Evolutionary conservation across 23 red algal species (phyloP), one percentile per base, ranked within the genome.

Genomic region (Gracilaria domingensis): DNA sequence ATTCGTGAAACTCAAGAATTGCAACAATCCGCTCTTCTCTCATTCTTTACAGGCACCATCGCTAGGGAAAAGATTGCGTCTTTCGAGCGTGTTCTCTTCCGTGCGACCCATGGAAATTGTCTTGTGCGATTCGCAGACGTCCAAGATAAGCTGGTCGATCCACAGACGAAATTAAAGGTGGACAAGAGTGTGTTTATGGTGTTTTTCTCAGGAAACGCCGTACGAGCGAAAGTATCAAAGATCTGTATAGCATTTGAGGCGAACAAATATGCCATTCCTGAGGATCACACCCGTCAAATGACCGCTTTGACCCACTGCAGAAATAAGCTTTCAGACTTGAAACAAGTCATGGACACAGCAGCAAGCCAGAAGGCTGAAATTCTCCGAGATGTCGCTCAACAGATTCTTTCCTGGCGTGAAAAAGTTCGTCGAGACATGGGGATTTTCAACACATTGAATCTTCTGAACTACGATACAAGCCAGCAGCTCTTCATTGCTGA

Each of bases 401-500:
- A 93, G 25, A 44, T 96, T 58, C 58, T 75, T 54, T 88, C 86
- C 14, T 99, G 97, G 97, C 87, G 54, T 51, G 90, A 82, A 65
- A 89, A 85, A 72, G 89, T 99, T 9, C 37, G 75, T 25, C 62
- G 89, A 37, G 97, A 99, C n/a, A 99, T 96, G 88, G 93, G 91
- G 4, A 90, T 99, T 48, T 95, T 94, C 75, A 91, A 95, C 60
- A 91, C 94, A 26, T 42, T 96, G 21, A 95, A 99, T 80, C 69
- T 89, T 38, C 93, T 99, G 47, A 99, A 99, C 54, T 99, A 96
- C 59, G 97, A 99, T 86, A 96, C 94, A 49, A 93, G 88, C 50
- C 57, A 93, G 13, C 77, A 84, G 81, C 81, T 99, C 17, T 99
- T 95, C 70, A 94, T 99, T 17, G 94, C 89, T 17, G 97, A 99